Evolutionary conservation across 129 eudicot genomes (phyloP), one percentile per base, ranked within the genome.

Genomic region (Cynara cardunculus): DNA sequence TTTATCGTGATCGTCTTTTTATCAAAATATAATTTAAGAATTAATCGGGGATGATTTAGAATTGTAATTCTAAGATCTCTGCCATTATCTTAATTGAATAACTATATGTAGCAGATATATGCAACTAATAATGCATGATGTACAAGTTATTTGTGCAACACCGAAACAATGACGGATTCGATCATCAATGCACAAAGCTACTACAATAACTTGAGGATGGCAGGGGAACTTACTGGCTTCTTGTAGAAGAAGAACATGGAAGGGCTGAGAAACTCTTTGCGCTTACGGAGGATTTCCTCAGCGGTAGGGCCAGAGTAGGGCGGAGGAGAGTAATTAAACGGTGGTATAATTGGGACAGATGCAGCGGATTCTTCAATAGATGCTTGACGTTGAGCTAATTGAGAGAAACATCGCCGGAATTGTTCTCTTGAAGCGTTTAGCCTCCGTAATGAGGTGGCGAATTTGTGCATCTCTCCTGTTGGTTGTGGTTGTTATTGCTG

Each of bases 261-360:
- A 79, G 98, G 98, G 73, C 92, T 94, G 80, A 94, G 98, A 75
- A 73, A 91, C 80, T 91, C 87, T 39, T 90, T 90, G 1, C 98
- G 87, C 75, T 94, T 94, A 25, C 64, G 70, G 49, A 90, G 28
- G 77, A 94, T 94, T 61, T 94, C 89, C 7, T 80, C 88, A 70
- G 92, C 85, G 25, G 89, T 77, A 74, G 98, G 97, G 3, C 98
- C 98, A 10, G 73, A 64, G 86, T 94, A 94, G 24, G 89, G 85
- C 71, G 98, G 97, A 49, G 98, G 97, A 34, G 96, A 25, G 86
- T 94, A 91, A 73, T 90, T 88, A 72, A 91, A 91, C 28, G 86
- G 31, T 35, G 98, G 98, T 79, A 93, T 85, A 26, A 78, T 83
- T 16, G 98, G 94, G 25, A 81, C 19, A 7, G 0, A 5, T n/a